These are phyloP conservation scores for Cladorrhinum sp. DNA, from an alignment of 2,329 filamentous ascomycete species.

Conservation along the genomic window DNA sequence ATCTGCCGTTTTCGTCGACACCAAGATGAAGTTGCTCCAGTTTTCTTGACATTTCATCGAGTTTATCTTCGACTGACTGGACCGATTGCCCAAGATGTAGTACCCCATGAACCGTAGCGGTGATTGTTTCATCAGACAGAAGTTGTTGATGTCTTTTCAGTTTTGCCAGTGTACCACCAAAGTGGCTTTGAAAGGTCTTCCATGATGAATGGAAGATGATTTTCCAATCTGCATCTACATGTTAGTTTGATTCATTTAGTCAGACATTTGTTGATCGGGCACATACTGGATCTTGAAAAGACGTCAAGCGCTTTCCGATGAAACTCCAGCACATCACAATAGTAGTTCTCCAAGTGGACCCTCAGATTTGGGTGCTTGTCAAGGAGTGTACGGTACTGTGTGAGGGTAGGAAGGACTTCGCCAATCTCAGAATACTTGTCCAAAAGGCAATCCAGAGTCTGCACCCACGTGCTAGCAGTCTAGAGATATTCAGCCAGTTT, in stretches of 20 bases:
- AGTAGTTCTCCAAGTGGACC: constrained; percentile 23
- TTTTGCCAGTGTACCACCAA: constrained; percentile 23
- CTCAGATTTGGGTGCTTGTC: constrained; percentile 9
- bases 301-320: constrained; percentile 22
- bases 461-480: constrained; percentile 6
- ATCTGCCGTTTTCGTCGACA: neutral
- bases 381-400: constrained; percentile 23
- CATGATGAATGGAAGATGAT: constrained; percentile 17
- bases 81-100: neutral
- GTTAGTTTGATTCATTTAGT: no score
- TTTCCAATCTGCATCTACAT: constrained; percentile 23
- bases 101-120: constrained; percentile 14
- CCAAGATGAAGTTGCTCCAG: neutral
- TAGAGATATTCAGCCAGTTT: neutral
- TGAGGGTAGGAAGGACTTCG: constrained; percentile 23
- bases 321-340: constrained; percentile 26
- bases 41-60: neutral
- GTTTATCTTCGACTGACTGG: neutral
- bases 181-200: constrained; percentile 21
- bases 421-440: constrained; percentile 26
- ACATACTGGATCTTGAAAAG: constrained; percentile 14
- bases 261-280: neutral
- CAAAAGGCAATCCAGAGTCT: constrained; percentile 22
- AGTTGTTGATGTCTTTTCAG: constrained; percentile 23
- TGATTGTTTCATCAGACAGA: constrained; percentile 19